These are phyloP conservation scores for Paramecium sexaurelia DNA, from an alignment of 73 alveolate species.

Conservation along the genomic window DNA sequence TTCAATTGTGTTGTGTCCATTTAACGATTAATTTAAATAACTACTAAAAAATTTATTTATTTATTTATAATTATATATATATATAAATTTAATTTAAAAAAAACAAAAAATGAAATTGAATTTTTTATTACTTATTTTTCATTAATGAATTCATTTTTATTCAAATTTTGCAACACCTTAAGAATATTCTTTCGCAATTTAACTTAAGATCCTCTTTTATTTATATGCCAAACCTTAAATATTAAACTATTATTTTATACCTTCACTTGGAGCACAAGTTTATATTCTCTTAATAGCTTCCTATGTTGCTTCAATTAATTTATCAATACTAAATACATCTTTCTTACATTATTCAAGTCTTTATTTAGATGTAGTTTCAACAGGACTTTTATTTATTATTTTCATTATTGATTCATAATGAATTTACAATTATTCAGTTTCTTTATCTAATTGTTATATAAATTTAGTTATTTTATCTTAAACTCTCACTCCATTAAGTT, in stretches of 20 bases:
- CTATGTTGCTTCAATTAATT: background rate
- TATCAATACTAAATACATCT: background rate
- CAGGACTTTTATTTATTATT: background rate
- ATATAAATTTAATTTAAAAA: background rate
- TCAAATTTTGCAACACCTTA: slow-evolving; percentile 5
- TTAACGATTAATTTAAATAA: slow-evolving; percentile 38
- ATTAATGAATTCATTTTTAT: background rate
- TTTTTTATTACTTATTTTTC: background rate
- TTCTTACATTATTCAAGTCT: background rate
- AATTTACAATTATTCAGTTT: background rate
- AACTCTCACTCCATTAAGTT: background rate
- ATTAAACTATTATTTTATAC: background rate
- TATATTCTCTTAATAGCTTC: background rate
- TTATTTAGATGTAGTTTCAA: background rate
- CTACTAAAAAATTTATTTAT: too few relatives aligned
- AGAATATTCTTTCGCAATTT: background rate
- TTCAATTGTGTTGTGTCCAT: slow-evolving; percentile 21
- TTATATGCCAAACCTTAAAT: background rate
- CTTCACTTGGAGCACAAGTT: slow-evolving; percentile 41
- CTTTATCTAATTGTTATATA: background rate
- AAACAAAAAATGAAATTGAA: background rate
- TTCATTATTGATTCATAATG: slow-evolving; percentile 3
- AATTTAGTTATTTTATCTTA: background rate
- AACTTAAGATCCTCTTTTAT: background rate
- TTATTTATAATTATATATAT: too few relatives aligned